Conservation (phyloP, 108 stramenopile genomes). For the Aurantiochytrium sp. region DNA sequence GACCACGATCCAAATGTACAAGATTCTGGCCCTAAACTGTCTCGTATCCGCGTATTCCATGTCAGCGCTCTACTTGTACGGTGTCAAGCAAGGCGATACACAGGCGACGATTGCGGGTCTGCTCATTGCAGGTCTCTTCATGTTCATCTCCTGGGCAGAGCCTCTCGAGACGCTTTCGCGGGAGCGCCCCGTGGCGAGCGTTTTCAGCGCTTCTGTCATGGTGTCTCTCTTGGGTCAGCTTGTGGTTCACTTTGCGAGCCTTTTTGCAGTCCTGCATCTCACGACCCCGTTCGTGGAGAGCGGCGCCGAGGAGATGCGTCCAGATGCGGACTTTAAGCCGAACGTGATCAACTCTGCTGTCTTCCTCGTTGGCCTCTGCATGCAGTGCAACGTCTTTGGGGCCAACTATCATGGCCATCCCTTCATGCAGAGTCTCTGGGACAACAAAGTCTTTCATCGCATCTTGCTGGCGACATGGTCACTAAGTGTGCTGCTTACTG, state of each 20-base stretch:
- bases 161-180: constrained; percentile 69
- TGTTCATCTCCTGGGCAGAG: constrained; percentile 78
- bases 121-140: constrained; percentile 76
- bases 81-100: constrained; percentile 90
- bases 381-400: constrained; percentile 85
- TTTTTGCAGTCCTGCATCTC: constrained; percentile 53
- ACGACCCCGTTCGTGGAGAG: constrained; percentile 57
- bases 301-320: constrained; percentile 40
- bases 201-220: constrained; percentile 64
- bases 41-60: constrained; percentile 85
- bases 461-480: constrained; percentile 42
- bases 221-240: constrained; percentile 75
- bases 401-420: constrained; percentile 90
- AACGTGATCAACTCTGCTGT: constrained; percentile 82
- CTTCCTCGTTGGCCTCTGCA: constrained; percentile 69
- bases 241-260: constrained; percentile 61
- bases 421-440: constrained; percentile 70
- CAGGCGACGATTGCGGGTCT: constrained; percentile 81
- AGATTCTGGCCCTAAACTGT: constrained; percentile 92
- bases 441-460: constrained; percentile 67
- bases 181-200: constrained; percentile 68
- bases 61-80: constrained; percentile 75
- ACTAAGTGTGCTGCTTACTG: not conserved
- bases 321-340: constrained; percentile 89
- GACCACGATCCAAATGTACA: constrained; percentile 84